Conservation (phyloP, 805 yeast genomes). For the Zygosaccharomyces siamensis region DNA sequence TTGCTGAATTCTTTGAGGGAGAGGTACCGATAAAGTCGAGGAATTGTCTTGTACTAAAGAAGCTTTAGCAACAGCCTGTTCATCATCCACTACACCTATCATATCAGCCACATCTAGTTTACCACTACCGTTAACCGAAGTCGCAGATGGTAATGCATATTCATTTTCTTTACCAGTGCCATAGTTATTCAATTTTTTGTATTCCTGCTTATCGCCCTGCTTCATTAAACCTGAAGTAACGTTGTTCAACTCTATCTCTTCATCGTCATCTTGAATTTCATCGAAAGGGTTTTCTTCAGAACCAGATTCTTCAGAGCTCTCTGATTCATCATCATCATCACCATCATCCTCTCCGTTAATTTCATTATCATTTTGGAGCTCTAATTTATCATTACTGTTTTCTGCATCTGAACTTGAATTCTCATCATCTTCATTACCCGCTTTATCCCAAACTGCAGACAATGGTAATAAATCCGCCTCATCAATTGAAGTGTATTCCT, state of each 20-base stretch:
- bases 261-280: constrained; percentile 42
- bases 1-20: constrained; percentile 80
- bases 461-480: constrained; percentile 69
- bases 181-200: constrained; percentile 47
- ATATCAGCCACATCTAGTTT: constrained; percentile 67
- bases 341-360: constrained; percentile 15
- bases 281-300: constrained; percentile 34
- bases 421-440: constrained; percentile 44
- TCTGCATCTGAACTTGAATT: constrained; percentile 22
- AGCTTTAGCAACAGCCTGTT: constrained; percentile 47
- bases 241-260: constrained; percentile 51
- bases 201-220: constrained; percentile 33
- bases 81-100: constrained; percentile 59
- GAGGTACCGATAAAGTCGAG: constrained; percentile 65
- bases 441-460: constrained; percentile 83
- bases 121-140: constrained; percentile 18
- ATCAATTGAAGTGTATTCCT: constrained; percentile 71
- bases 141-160: constrained; percentile 55
- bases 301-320: constrained; percentile 23
- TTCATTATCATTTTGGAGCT: constrained; percentile 19
- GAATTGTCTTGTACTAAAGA: constrained; percentile 41
- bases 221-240: constrained; percentile 38
- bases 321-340: constrained; percentile 14
- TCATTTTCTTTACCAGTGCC: constrained; percentile 63
- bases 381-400: constrained; percentile 15